phyloP scores from a whole-genome alignment of 2,329 filamentous ascomycete genomes.

The Fusarium pseudoanthophilum region DNA sequence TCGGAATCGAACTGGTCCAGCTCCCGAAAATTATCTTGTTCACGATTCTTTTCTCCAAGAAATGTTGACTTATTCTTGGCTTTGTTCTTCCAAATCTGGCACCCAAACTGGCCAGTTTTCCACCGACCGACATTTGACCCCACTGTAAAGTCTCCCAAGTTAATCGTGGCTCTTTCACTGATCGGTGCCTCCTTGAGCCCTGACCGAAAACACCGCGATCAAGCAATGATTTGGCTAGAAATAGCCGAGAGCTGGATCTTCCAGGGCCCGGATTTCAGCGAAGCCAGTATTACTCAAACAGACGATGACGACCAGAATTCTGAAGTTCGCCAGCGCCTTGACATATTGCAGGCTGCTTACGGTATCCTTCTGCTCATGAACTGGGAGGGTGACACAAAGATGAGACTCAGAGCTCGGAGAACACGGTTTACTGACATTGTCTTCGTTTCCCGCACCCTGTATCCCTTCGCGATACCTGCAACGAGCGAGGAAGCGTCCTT shows the following conservation, averaged over 20 bases:
- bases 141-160: not conserved
- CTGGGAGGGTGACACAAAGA: not conserved
- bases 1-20: not conserved
- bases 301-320: not conserved
- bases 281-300: not conserved
- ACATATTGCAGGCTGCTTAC: not conserved
- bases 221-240: conserved; percentile 9
- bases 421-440: not conserved
- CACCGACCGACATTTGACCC: conserved; percentile 13
- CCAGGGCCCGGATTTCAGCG: not conserved
- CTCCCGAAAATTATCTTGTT: not conserved
- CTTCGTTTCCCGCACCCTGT: not conserved
- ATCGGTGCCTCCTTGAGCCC: conserved; percentile 16
- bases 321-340: not conserved
- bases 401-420: not conserved
- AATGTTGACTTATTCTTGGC: conserved; percentile 18
- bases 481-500: not conserved
- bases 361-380: not conserved
- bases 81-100: conserved; percentile 22
- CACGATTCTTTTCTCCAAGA: conserved; percentile 17
- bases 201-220: not conserved
- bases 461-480: not conserved
- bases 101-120: conserved; percentile 30
- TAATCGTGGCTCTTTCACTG: conserved; percentile 15
- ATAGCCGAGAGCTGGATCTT: conserved; percentile 20